A percentile compares a stretch with the other conserved stretches of the same genome.
phyloP scores from a whole-genome alignment of 306 rosid species.

The Casuarina cunninghamiana region DNA sequence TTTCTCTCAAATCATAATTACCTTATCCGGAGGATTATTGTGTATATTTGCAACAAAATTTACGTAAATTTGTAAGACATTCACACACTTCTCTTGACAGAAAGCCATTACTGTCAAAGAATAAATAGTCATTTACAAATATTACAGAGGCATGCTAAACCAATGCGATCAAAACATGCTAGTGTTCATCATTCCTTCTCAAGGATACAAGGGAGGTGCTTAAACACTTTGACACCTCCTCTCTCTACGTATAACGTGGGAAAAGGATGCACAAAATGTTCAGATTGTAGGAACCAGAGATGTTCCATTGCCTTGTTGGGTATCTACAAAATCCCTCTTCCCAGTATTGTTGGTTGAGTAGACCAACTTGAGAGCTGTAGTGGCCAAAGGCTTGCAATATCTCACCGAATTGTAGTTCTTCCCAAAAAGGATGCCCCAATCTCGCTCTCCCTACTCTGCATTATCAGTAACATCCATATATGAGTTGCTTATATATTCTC shows the following conservation, averaged over 20 bases:
- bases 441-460: slow-evolving; percentile 89
- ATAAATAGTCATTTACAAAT: slow-evolving; percentile 27
- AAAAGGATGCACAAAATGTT: slow-evolving; percentile 4
- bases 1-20: too few species aligned
- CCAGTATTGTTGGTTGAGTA: slow-evolving; percentile 12
- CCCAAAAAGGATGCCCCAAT: slow-evolving; percentile 96
- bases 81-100: background rate
- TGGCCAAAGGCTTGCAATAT: too few species aligned
- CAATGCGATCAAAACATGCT: background rate
- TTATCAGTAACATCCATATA: slow-evolving; percentile 19
- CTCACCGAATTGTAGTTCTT: slow-evolving; percentile 82
- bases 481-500: slow-evolving; percentile 4
- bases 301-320: slow-evolving; percentile 6
- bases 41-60: too few species aligned
- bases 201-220: slow-evolving; percentile 26
- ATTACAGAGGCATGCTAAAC: slow-evolving; percentile 4
- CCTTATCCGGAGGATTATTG: too few species aligned
- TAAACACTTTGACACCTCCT: slow-evolving; percentile 19
- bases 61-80: too few species aligned
- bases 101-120: background rate
- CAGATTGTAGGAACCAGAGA: slow-evolving; percentile 3
- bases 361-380: slow-evolving; percentile 6
- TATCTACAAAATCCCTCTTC: slow-evolving; percentile 24
- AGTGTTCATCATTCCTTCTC: slow-evolving; percentile 5
- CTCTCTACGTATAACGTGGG: slow-evolving; percentile 14